Conservation (phyloP, 2,329 filamentous ascomycete species). For the Penicillium sclerotiorum region DNA sequence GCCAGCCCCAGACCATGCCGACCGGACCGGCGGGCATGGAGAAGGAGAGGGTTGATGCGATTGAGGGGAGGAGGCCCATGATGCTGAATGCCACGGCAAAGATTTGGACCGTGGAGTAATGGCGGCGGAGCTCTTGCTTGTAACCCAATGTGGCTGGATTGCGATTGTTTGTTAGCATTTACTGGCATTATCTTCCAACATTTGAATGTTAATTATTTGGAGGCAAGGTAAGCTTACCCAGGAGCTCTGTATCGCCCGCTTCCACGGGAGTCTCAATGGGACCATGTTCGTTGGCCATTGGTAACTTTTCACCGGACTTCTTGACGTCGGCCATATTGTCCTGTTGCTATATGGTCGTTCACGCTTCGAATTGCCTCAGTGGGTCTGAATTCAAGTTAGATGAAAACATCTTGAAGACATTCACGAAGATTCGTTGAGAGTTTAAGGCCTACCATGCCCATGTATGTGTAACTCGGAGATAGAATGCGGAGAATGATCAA, state of each 20-base stretch:
- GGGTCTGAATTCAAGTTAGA: too few relatives aligned
- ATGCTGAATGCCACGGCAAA: conserved; percentile 64
- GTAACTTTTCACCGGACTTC: not conserved
- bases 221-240: too few relatives aligned
- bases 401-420: too few relatives aligned
- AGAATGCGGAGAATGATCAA: too few relatives aligned
- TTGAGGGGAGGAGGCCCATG: conserved; percentile 64
- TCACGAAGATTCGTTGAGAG: too few relatives aligned
- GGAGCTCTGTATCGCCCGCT: conserved; percentile 29
- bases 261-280: not conserved
- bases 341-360: too few relatives aligned
- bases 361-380: too few relatives aligned
- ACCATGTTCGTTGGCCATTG: conserved; percentile 1
- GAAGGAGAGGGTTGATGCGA: conserved; percentile 61
- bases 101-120: conserved; percentile 63
- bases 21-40: conserved; percentile 62
- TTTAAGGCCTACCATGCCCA: too few relatives aligned
- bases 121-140: conserved; percentile 64
- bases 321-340: conserved; percentile 3
- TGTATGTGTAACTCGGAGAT: too few relatives aligned
- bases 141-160: conserved; percentile 50
- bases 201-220: too few relatives aligned
- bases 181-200: conserved; percentile 9
- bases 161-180: conserved; percentile 21
- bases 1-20: conserved; percentile 60